Percentiles rank a stretch among this genome's conserved stretches.
These are phyloP conservation scores for Amanita phalloides DNA, from an alignment of 768 basidiomycete genomes.

Conservation along the genomic window DNA sequence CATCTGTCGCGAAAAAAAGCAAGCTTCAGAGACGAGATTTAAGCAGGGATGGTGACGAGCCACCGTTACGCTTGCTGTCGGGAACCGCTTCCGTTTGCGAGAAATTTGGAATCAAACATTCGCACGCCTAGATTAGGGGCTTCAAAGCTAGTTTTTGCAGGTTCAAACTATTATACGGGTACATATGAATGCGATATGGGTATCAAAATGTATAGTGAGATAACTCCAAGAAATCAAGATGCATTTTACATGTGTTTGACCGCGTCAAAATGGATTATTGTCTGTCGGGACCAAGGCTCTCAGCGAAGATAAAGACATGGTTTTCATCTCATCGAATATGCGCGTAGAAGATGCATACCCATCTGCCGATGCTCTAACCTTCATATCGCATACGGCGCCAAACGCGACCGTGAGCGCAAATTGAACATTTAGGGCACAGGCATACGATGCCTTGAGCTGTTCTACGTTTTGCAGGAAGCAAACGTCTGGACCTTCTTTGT, in stretches of 20 bases:
- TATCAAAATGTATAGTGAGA: too few species aligned
- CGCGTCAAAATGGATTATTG: not conserved
- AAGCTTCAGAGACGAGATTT: not conserved
- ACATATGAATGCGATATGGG: not conserved
- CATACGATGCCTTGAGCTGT: constrained; percentile 49
- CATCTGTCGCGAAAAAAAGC: not conserved
- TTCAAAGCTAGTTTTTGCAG: too few species aligned
- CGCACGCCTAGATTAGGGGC: not conserved
- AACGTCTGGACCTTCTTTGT: constrained; percentile 17
- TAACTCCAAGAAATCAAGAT: too few species aligned
- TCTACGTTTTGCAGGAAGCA: constrained; percentile 21
- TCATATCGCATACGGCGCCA: constrained; percentile 39
- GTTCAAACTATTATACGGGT: not conserved
- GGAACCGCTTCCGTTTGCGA: not conserved
- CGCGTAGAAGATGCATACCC: constrained; percentile 23
- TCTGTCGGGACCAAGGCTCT: constrained; percentile 13
- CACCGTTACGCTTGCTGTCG: not conserved
- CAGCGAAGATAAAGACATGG: constrained; percentile 18
- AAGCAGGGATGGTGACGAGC: not conserved
- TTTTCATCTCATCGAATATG: constrained; percentile 29
- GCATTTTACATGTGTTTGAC: too few species aligned
- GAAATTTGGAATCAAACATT: not conserved
- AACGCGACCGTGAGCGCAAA: constrained; percentile 53
- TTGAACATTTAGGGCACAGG: constrained; percentile 20
- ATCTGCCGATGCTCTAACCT: constrained; percentile 29